A percentile compares a stretch with the other conserved stretches of the same genome.
These are phyloP conservation scores for Danielozyma ontarioensis DNA, from an alignment of 805 yeast genomes.

Conservation along the genomic window DNA sequence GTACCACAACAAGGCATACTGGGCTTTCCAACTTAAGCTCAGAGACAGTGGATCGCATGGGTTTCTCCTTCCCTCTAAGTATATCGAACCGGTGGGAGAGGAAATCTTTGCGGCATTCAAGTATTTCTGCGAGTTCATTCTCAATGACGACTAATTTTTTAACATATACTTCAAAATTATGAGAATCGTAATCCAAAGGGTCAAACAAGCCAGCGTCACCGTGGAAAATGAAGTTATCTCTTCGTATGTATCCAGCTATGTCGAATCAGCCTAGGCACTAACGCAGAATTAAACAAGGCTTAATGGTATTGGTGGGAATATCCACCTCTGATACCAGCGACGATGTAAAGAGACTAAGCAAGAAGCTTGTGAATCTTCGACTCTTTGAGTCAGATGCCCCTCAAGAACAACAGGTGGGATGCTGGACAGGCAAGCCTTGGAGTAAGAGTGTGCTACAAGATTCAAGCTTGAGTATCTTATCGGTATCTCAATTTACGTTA, in stretches of 20 bases:
- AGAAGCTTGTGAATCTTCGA: slow-evolving; percentile 59
- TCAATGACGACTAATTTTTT: slow-evolving; percentile 49
- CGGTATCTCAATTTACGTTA: slow-evolving; percentile 91
- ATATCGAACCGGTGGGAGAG: slow-evolving; percentile 69
- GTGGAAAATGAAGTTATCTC: slow-evolving; percentile 73
- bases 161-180: slow-evolving; percentile 80
- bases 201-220: slow-evolving; percentile 81
- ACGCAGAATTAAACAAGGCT: slow-evolving; percentile 56
- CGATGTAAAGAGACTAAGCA: slow-evolving; percentile 66
- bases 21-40: slow-evolving; percentile 81
- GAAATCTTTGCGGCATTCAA: slow-evolving; percentile 67
- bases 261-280: not conserved
- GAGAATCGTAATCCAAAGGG: slow-evolving; percentile 90
- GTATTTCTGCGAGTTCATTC: slow-evolving; percentile 48
- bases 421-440: slow-evolving; percentile 70
- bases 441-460: slow-evolving; percentile 57
- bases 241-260: slow-evolving; percentile 28
- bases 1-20: slow-evolving; percentile 75
- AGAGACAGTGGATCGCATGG: slow-evolving; percentile 84
- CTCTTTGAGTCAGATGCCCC: slow-evolving; percentile 63
- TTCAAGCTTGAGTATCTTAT: slow-evolving; percentile 64
- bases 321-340: slow-evolving; percentile 69
- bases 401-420: slow-evolving; percentile 35
- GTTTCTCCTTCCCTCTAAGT: slow-evolving; percentile 66
- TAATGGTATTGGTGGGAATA: slow-evolving; percentile 81